Base-by-base conservation (phyloP, 176 grass and related monocot genomes). In the Oryza meyeriana region DNA sequence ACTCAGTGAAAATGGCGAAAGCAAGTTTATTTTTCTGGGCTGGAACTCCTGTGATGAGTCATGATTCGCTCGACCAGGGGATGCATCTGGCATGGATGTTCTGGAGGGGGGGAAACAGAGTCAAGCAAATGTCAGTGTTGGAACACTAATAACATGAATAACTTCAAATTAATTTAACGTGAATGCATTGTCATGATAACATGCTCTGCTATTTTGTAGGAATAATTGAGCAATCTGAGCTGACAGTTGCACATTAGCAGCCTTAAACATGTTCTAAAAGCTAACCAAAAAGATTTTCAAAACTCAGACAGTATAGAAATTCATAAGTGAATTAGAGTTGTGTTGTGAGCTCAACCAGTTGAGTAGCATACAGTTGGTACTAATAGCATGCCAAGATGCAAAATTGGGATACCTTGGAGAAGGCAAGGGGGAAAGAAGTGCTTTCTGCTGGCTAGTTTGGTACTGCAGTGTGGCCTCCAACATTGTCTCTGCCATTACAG, bases 401-500 rank as follows among this genome's bases (percentile, higher is more conserved):
- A 88, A 61, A 82, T 12, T 52, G 38, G 63, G 31, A 87, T 87
- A 99, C 97, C 91, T 99, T 80, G 91, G 93, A 81, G 93, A 93
- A 89, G 90, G 87, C 48, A 84, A 87, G 47, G 90, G 88, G 12
- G 90, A 89, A 36, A 85, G 74, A 71, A 91, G 83, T 80, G 97
- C 97, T 88, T 99, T 99, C 47, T 87, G 91, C 81, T 99, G 97
- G 76, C 97, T 91, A 83, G 93, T 85, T 88, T 99, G 93, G 66
- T 99, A 99, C 72, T 99, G 97, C 84, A 99, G 61, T 81, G 97
- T 99, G 75, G 97, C 97, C 77, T 99, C 97, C 87, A 99, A 86
- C 91, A 96, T 96, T 61, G 97, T 96, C 90, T 99, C 97, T 78
- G 97, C 97, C 93, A 99, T 96, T 58, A 99, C 93, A 71, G 93